Conservation (phyloP, 2,329 filamentous ascomycete species). For the Colletotrichum brevisporum region DNA sequence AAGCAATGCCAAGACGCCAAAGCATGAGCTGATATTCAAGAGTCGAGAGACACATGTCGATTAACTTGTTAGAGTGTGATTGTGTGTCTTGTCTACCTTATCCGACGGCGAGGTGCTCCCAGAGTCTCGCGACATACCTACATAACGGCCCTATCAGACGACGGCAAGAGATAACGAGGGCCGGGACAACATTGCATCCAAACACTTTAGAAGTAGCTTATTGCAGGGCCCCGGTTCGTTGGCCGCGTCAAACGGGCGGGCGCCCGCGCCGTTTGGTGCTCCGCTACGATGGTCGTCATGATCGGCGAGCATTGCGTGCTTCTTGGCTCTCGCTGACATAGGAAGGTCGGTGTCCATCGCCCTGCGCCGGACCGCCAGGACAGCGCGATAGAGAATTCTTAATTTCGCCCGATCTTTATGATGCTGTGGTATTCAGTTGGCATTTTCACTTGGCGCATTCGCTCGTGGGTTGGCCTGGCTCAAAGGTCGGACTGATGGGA, state of each 20-base stretch:
- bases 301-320: constrained; percentile 37
- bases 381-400: neutral
- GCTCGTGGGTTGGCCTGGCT: neutral
- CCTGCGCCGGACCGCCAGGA: neutral
- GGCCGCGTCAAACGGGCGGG: neutral
- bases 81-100: neutral
- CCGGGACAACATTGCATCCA: constrained; percentile 10
- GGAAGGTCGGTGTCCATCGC: constrained; percentile 26
- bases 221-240: constrained; percentile 1
- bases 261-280: neutral
- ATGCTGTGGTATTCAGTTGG: neutral
- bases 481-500: neutral
- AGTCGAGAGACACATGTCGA: too few species aligned
- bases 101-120: neutral
- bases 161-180: constrained; percentile 17
- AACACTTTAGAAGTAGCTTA: constrained; percentile 9
- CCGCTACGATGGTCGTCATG: constrained; percentile 28
- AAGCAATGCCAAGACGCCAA: constrained; percentile 21
- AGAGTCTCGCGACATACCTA: neutral
- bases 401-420: constrained; percentile 11
- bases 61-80: constrained; percentile 5
- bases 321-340: constrained; percentile 36
- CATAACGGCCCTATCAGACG: neutral
- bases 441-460: constrained; percentile 16
- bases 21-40: too few species aligned